Conservation (phyloP, 2,329 filamentous ascomycete genomes). For the Fusarium sp. region DNA sequence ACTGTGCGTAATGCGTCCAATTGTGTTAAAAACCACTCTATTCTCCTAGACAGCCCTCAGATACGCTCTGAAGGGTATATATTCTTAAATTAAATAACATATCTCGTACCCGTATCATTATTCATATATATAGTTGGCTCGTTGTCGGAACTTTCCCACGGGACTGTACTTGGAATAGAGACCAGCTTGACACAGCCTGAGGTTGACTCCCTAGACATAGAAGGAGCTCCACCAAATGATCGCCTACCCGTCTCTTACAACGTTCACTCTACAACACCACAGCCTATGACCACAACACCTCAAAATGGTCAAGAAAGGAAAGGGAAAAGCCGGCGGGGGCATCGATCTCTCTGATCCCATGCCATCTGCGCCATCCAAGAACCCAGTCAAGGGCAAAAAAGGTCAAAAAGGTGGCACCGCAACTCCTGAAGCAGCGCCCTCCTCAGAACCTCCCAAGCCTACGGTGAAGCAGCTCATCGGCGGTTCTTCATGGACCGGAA, state of each 20-base stretch:
- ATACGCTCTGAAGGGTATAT: too few relatives aligned
- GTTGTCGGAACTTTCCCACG: too few relatives aligned
- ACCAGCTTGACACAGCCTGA: background rate
- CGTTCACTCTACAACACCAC: slow-evolving; percentile 24
- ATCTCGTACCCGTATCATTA: too few relatives aligned
- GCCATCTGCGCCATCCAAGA: slow-evolving; percentile 58
- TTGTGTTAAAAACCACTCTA: too few relatives aligned
- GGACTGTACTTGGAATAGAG: background rate
- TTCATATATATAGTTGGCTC: too few relatives aligned
- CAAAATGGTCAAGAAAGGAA: slow-evolving; percentile 66
- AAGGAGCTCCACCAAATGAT: slow-evolving; percentile 38
- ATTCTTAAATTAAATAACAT: too few relatives aligned
- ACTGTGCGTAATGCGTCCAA: too few relatives aligned
- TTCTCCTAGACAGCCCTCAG: too few relatives aligned
- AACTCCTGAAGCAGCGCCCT: slow-evolving; percentile 51
- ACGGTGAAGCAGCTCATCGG: slow-evolving; percentile 87
- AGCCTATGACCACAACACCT: slow-evolving; percentile 7
- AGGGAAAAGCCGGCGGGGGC: slow-evolving; percentile 58
- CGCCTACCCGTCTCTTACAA: slow-evolving; percentile 11
- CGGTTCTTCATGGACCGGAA: slow-evolving; percentile 96
- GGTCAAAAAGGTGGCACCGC: slow-evolving; percentile 49
- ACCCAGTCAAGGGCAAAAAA: slow-evolving; percentile 58
- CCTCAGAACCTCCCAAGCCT: slow-evolving; percentile 66
- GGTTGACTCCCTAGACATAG: background rate
- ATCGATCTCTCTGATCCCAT: slow-evolving; percentile 50